phyloP scores from a whole-genome alignment of 768 basidiomycete genomes.

The Suillus brevipes region DNA sequence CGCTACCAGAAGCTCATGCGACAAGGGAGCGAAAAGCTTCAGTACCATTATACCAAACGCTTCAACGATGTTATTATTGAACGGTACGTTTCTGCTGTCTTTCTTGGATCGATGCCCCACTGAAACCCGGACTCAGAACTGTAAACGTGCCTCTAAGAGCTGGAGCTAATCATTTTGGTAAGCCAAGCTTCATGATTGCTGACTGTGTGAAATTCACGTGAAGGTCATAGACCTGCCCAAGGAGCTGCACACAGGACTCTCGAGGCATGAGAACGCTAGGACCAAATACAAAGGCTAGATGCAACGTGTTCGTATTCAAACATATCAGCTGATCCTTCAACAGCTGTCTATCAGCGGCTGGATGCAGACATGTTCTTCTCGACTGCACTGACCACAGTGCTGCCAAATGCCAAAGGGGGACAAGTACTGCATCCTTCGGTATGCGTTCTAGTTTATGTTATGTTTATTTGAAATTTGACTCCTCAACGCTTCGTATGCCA shows the following conservation, averaged over 20 bases:
- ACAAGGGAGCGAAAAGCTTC: conserved; percentile 35
- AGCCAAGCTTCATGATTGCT: conserved; percentile 11
- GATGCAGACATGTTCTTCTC: conserved; percentile 53
- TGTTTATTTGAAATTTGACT: background rate
- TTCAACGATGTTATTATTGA: conserved; percentile 48
- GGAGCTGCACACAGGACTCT: conserved; percentile 38
- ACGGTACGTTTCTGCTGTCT: conserved; percentile 38
- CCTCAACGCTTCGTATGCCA: conserved; percentile 24
- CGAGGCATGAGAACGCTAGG: conserved; percentile 29
- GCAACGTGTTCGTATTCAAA: background rate
- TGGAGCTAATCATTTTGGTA: conserved; percentile 53
- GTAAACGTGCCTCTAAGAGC: conserved; percentile 51
- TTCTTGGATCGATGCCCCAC: background rate
- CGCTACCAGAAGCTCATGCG: conserved; percentile 45
- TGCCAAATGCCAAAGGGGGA: conserved; percentile 51
- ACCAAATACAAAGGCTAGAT: conserved; percentile 29
- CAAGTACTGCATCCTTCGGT: conserved; percentile 48
- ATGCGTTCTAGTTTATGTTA: conserved; percentile 15
- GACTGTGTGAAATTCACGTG: background rate
- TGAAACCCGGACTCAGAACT: background rate
- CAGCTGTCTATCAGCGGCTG: conserved; percentile 60
- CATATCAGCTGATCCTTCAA: background rate
- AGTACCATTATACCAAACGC: conserved; percentile 56
- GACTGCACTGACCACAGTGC: conserved; percentile 60
- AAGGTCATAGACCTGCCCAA: conserved; percentile 43